Base-by-base conservation (phyloP, 2,329 filamentous ascomycete genomes). In the Colletotrichum nymphaeae region DNA sequence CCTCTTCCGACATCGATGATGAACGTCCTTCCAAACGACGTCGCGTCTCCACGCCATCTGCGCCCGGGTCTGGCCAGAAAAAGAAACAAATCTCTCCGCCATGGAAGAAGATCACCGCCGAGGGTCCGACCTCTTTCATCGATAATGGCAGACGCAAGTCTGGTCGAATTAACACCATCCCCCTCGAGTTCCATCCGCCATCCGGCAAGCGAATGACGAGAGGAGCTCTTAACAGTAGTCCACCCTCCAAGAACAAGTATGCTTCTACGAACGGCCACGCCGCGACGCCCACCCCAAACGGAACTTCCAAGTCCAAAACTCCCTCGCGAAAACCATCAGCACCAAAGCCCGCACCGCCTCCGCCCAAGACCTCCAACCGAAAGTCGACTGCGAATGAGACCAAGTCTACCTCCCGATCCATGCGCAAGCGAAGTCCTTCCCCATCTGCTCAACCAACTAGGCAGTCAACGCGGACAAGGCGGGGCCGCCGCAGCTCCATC, bases 121-220 rank as follows among this genome's bases (percentile, higher is more conserved):
- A 97, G 32, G 97, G 97, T 0, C 97, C 97, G 26, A 97, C 96
- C 4, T 93, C 94, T 0, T 95, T 97, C 80, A 89, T 93, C 58
- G 90, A 88, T 84, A 93, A 88, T 89, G 94, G 94, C 62, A 88
- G 88, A 75, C 88, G 91, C 73, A 92, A 91, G 78, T 93, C 91
- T 26, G 90, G 90, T 53, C 88, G 91, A 74, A 90, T 91, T 78
- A 93, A 93, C 78, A 80, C 81, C 2, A 78, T 91, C 16, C 89
- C 89, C 22, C 74, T 88, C 35, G 89, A 91, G 74, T 77, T 89
- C 55, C 86, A 88, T 73, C 83, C 86, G 19, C 83, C 81, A 58
- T 84, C 84, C 52, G 85, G 85, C 65, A 90, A 88, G 76, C 86
- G 89, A 66, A 82, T 86, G 73, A 90, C 88, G 1, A 84, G 89